A percentile compares a stretch with the other conserved stretches of the same genome.
These are phyloP conservation scores for Aureobasidium sp. DNA, from an alignment of 2,329 filamentous ascomycete genomes.

Conservation along the genomic window DNA sequence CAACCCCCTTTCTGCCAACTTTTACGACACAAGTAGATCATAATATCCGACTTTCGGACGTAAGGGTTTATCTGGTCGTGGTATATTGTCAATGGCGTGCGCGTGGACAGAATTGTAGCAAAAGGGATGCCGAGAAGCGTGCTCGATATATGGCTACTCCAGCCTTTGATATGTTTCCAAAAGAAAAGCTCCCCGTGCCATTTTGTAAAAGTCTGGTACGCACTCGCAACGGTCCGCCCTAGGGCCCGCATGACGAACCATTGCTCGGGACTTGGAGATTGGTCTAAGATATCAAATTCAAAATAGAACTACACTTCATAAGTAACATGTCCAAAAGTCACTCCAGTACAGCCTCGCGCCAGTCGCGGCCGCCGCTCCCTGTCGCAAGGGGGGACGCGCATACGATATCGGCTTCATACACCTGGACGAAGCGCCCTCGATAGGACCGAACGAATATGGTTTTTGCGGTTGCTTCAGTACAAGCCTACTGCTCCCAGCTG, in stretches of 20 bases:
- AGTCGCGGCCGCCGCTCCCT: background rate
- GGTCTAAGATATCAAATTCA: conserved; percentile 6
- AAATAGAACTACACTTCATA: conserved; percentile 10
- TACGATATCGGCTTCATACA: background rate
- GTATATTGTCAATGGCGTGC: background rate
- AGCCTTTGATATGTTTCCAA: background rate
- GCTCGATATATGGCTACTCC: background rate
- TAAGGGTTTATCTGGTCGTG: background rate
- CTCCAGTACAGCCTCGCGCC: background rate
- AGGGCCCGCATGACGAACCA: conserved; percentile 10
- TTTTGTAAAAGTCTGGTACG: conserved; percentile 6
- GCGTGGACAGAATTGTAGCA: background rate
- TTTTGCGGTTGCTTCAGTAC: background rate
- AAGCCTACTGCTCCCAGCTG: background rate
- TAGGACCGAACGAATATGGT: background rate
- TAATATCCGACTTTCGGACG: conserved; percentile 9
- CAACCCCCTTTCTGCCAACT: conserved; percentile 1
- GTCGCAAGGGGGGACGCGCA: background rate
- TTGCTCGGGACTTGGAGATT: background rate
- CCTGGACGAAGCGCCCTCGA: background rate
- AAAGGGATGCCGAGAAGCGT: background rate
- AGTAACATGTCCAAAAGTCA: background rate
- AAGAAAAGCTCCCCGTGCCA: conserved; percentile 5
- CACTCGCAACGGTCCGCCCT: conserved; percentile 12
- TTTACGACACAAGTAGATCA: background rate